Evolutionary conservation across 2,329 filamentous ascomycete species (phyloP).

Genomic region (Kalmusia sp.): DNA sequence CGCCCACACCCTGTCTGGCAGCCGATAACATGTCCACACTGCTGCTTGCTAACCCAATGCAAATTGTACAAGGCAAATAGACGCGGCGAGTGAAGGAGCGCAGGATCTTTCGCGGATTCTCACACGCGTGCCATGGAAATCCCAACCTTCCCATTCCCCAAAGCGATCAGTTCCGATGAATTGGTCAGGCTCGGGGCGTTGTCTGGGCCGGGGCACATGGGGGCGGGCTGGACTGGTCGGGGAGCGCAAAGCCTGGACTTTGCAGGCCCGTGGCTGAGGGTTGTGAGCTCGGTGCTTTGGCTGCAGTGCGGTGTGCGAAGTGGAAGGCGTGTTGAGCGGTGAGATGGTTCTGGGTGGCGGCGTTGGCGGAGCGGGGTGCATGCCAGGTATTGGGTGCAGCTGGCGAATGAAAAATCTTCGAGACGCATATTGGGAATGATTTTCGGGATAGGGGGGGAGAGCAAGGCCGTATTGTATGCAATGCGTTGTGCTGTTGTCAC

Average conservation of each 20-base stretch:
- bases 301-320: neutral
- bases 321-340: neutral
- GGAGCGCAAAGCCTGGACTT: too few relatives aligned
- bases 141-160: too few relatives aligned
- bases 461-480: too few relatives aligned
- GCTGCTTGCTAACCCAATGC: neutral
- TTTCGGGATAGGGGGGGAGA: too few relatives aligned
- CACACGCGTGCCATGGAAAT: neutral
- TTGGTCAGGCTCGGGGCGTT: too few relatives aligned
- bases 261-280: too few relatives aligned
- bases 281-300: too few relatives aligned
- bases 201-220: too few relatives aligned
- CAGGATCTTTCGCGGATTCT: neutral
- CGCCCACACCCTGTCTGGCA: conserved; percentile 1
- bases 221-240: too few relatives aligned
- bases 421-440: too few relatives aligned
- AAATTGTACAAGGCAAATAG: neutral
- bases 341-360: neutral
- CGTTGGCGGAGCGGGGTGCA: neutral
- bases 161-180: too few relatives aligned
- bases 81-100: neutral
- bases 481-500: too few relatives aligned
- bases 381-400: neutral
- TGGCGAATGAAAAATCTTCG: neutral
- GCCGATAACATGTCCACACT: neutral